Evolutionary conservation across 139 green algal species (phyloP).

Genomic region (Edaphochlamys debaryana): DNA sequence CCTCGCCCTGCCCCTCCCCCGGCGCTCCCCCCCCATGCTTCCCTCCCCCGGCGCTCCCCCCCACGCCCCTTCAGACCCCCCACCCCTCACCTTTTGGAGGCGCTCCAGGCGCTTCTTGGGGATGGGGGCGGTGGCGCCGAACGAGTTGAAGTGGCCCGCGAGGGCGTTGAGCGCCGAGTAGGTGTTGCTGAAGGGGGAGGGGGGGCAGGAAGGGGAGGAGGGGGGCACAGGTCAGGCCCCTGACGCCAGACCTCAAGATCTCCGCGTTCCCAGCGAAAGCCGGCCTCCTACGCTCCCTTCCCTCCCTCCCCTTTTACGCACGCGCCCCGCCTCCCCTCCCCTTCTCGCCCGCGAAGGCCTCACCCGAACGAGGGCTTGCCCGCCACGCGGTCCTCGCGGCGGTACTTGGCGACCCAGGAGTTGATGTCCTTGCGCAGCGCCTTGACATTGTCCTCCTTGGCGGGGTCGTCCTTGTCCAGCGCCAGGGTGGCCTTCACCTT

Average conservation of each 20-base stretch:
- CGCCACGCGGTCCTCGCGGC: constrained; percentile 72
- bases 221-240: neutral
- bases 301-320: neutral
- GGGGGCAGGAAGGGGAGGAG: neutral
- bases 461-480: constrained; percentile 69
- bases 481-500: constrained; percentile 67
- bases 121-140: constrained; percentile 82
- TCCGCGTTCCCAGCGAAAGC: neutral
- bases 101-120: constrained; percentile 93
- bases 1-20: neutral
- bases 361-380: constrained; percentile 86
- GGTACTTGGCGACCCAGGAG: constrained; percentile 87
- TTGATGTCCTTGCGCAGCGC: constrained; percentile 83
- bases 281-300: too few relatives aligned
- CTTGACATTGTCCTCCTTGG: constrained; percentile 74
- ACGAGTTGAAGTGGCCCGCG: constrained; percentile 93
- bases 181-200: constrained; percentile 70
- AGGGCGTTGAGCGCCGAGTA: constrained; percentile 93
- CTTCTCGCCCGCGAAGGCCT: neutral
- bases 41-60: neutral
- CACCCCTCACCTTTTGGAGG: constrained; percentile 76
- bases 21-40: neutral
- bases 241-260: neutral
- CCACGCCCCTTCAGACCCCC: too few relatives aligned
- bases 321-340: neutral